Conservation (phyloP, 108 stramenopile genomes). For the Phaeodactylum tricornutum region DNA sequence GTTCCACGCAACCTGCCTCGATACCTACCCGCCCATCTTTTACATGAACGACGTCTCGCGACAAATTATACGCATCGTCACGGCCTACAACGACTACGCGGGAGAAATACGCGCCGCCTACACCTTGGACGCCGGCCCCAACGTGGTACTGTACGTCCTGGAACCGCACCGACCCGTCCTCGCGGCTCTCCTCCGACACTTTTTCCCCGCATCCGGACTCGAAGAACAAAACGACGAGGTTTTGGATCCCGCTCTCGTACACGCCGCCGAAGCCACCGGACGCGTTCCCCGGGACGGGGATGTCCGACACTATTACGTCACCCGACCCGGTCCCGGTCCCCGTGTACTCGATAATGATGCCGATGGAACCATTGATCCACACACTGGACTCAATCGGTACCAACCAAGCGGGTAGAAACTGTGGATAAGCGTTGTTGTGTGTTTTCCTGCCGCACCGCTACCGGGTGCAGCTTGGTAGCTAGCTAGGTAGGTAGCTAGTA, state of each 20-base stretch:
- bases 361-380: conserved; percentile 25
- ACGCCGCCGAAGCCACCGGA: conserved; percentile 9
- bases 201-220: conserved; percentile 36
- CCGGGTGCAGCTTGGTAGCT: too few species aligned
- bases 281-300: conserved; percentile 41
- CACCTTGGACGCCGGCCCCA: conserved; percentile 99
- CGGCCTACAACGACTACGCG: conserved; percentile 72
- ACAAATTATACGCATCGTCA: conserved; percentile 58
- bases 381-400: conserved; percentile 38
- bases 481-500: too few species aligned
- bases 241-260: background rate
- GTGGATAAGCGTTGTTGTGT: too few species aligned
- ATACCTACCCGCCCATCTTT: conserved; percentile 99
- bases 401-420: too few species aligned
- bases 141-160: conserved; percentile 87
- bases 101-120: conserved; percentile 86
- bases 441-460: too few species aligned
- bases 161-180: conserved; percentile 58
- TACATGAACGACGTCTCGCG: conserved; percentile 95
- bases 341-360: conserved; percentile 28
- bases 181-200: conserved; percentile 61
- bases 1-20: conserved; percentile 96
- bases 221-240: background rate
- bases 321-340: conserved; percentile 72
- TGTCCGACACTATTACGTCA: conserved; percentile 78